Evolutionary conservation across 2,329 filamentous ascomycete genomes (phyloP), one percentile per base, ranked within the genome.

Genomic region (Thelonectria rubi): DNA sequence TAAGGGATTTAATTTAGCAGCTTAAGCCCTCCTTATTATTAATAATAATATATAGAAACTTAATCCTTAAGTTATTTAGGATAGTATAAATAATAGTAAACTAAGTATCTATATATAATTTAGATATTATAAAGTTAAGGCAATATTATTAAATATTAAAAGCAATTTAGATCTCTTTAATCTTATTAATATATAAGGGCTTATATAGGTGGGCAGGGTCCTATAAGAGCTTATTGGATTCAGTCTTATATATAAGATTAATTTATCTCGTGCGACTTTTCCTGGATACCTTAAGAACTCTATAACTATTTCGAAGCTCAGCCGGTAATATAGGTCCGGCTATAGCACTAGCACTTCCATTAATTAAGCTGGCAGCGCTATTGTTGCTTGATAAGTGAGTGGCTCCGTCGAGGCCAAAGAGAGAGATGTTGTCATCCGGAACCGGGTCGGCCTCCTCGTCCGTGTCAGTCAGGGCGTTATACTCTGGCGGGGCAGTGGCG

Each of bases 221-320:
- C 94, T 94, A 98, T 24, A 86, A 91, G 24, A 99, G 91, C 76
- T 93, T 95, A 63, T 91, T 94, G 2, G 91, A 86, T 72, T 94
- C 91, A 21, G 91, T 84, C 71, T 98, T 92, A 21, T 98, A 87
- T 53, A 90, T 87, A 34, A 89, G 81, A 26, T 80, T 80, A 69
- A 97, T 88, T 26, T 85, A 86, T 74, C 95, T 93, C 56, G 84
- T 81, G 65, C 89, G 88, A 68, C 84, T 89, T 75, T 94, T 95
- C 79, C 92, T 94, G 48, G 93, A 94, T 26, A 97, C 86, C 75
- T 98, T 97, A 58, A 83, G 88, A 64, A 98, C 83, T 52, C 83
- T 79, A 2, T 91, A 94, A 52, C 95, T 95, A 67, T 90, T 88
- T 68, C 94, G 88, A 24, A 98, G 84, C 21, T 89, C 84, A 6